Evolutionary conservation across 2,329 filamentous ascomycete species (phyloP).

Genomic region (Thyridium curvatum): DNA sequence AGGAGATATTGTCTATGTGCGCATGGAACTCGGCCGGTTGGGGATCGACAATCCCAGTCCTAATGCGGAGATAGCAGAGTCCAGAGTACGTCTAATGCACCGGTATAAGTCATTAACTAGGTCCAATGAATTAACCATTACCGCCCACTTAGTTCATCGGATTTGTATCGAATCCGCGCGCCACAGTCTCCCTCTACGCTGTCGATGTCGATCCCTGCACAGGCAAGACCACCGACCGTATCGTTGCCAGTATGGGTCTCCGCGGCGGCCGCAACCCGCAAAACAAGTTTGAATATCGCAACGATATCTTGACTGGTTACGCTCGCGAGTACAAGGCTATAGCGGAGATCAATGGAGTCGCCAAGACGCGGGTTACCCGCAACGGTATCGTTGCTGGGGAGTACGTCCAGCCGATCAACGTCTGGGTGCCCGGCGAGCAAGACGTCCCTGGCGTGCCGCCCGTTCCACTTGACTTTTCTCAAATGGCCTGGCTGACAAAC

Average conservation of each 20-base stretch:
- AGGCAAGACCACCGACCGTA: conserved; percentile 22
- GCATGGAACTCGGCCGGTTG: conserved; percentile 25
- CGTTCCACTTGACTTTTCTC: conserved; percentile 24
- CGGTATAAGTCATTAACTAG: no score
- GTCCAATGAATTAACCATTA: no score
- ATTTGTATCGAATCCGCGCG: conserved; percentile 24
- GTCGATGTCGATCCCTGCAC: conserved; percentile 30
- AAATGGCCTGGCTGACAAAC: conserved; percentile 25
- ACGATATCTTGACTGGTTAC: conserved; percentile 22
- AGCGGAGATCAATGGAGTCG: conserved; percentile 23
- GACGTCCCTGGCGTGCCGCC: conserved; percentile 25
- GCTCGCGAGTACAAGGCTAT: conserved; percentile 26
- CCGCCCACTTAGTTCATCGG: conserved; percentile 18
- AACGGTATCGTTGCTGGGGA: conserved; percentile 26
- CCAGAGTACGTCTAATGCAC: conserved; percentile 19
- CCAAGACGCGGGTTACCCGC: conserved; percentile 20
- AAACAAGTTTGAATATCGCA: conserved; percentile 28
- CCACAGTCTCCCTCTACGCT: conserved; percentile 23
- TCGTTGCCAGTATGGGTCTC: conserved; percentile 22
- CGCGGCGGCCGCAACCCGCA: conserved; percentile 22
- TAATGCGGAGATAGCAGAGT: conserved; percentile 26
- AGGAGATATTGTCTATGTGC: conserved; percentile 23
- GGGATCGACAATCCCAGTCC: conserved; percentile 26
- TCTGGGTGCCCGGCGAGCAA: conserved; percentile 29
- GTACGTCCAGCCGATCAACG: conserved; percentile 27